Evolutionary conservation across 2,329 filamentous ascomycete species (phyloP), one percentile per base, ranked within the genome.

Genomic region (Tolypocladium capitatum): DNA sequence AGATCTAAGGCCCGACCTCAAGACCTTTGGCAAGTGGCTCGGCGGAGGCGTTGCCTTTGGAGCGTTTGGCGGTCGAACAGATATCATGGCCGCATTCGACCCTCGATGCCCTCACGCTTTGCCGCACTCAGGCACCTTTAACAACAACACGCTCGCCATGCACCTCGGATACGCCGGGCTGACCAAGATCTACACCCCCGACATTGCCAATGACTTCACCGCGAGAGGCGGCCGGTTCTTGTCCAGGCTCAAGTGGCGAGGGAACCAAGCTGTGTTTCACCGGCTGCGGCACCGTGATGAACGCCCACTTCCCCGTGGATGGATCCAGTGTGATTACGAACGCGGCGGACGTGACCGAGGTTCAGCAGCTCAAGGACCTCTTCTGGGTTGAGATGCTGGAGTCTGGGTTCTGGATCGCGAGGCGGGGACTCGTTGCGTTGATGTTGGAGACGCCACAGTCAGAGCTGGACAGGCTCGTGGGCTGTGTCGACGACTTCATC

Each of bases 21-120:
- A 74, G 41, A 81, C 79, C 0, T 61, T 84, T 36, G 82, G 82
- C 0, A 86, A 85, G 56, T 84, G 75, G 55, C 63, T 84, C 2
- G 82, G 81, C 6, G 82, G 81, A 3, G 82, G 81, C 0, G 70
- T 84, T 55, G 70, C 76, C 0, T 83, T 84, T 56, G 82, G 81
- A 2, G 80, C 76, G 0, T 84, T 86, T 56, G 81, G 82, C 1
- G 82, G 82, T 0, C 67, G 69, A 24, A 58, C 58, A 35, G 71
- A 77, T 5, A 70, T 84, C 51, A 83, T 85, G 77, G 60, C 62
- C 0, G 57, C 74, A 7, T 83, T 76, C 54, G 74, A 79, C 53
- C 75, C 76, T 10, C 58, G 70, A 11, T 56, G 60, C 1, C 49
- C 59, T 1, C 63, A 58, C 1, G 59, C 61, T 1, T 62, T 80